phyloP scores from a whole-genome alignment of 257 asterid genomes.

The Paraleonurus japonicus region DNA sequence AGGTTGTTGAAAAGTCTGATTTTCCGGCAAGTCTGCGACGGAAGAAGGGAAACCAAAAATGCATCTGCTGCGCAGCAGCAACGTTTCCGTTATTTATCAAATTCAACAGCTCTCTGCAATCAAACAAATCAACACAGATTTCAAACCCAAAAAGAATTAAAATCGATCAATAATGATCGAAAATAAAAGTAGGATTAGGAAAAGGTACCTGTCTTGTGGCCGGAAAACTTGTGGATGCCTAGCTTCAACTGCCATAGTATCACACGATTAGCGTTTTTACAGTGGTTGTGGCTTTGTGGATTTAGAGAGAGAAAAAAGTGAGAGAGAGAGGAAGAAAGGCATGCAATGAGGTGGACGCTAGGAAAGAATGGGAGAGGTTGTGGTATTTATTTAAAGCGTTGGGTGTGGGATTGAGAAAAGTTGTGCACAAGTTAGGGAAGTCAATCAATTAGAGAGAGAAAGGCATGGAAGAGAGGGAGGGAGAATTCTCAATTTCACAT shows the following conservation, averaged over 20 bases:
- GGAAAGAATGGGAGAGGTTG: conserved; percentile 28
- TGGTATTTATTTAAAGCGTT: conserved; percentile 51
- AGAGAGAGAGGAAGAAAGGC: too few species aligned
- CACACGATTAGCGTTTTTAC: not conserved
- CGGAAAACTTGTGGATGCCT: conserved; percentile 49
- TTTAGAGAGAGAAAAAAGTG: conserved; percentile 23
- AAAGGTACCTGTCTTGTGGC: conserved; percentile 38
- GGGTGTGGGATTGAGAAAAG: conserved; percentile 33
- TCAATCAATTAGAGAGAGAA: conserved; percentile 38
- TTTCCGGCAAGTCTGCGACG: conserved; percentile 36
- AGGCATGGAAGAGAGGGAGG: conserved; percentile 32
- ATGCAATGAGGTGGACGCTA: conserved; percentile 39
- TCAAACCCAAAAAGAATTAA: not conserved
- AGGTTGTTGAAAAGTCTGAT: conserved; percentile 31
- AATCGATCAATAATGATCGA: not conserved
- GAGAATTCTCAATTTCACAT: conserved; percentile 5
- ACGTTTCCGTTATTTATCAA: conserved; percentile 26
- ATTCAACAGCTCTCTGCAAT: conserved; percentile 37
- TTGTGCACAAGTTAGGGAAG: conserved; percentile 27
- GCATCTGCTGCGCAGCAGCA: conserved; percentile 43
- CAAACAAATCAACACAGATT: not conserved
- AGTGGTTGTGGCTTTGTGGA: not conserved
- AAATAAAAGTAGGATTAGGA: not conserved
- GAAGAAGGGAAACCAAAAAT: conserved; percentile 29
- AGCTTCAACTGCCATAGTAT: conserved; percentile 72